Conservation (phyloP, 371 early-diverging fungal species). For the Apophysomyces ossiformis region DNA sequence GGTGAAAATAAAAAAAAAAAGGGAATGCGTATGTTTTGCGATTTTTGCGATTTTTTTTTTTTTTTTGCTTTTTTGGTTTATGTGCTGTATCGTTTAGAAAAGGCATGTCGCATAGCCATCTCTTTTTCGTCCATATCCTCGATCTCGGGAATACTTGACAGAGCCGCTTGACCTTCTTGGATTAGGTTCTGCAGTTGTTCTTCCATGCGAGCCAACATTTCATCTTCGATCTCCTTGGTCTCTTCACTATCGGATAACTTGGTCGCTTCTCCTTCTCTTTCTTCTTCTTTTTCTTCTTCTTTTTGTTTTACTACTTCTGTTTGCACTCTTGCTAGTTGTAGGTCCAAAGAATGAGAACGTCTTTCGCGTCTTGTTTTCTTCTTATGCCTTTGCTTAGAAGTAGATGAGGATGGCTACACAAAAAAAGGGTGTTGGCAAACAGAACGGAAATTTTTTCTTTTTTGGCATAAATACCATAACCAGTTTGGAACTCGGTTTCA, state of each 20-base stretch:
- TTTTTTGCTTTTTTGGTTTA: constrained; percentile 42
- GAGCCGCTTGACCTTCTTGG: constrained; percentile 48
- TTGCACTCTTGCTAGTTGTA: not conserved
- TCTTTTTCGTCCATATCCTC: constrained; percentile 34
- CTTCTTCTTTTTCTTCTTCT: no score
- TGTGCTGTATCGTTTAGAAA: constrained; percentile 21
- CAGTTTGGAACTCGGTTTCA: not conserved
- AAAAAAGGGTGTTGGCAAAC: not conserved
- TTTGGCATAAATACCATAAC: not conserved
- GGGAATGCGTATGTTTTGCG: not conserved
- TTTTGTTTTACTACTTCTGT: not conserved
- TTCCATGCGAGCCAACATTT: constrained; percentile 38
- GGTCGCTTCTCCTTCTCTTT: no score
- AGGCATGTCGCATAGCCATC: constrained; percentile 30
- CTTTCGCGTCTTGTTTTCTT: not conserved
- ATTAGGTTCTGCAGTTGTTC: constrained; percentile 39
- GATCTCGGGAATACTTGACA: constrained; percentile 30
- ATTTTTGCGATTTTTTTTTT: no score
- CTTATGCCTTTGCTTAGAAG: not conserved
- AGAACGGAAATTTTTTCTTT: not conserved
- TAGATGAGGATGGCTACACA: not conserved
- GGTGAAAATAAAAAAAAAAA: no score
- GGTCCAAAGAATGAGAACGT: constrained; percentile 3
- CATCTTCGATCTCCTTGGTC: constrained; percentile 12
- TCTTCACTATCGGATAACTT: not conserved